Base-by-base conservation (phyloP, 73 alveolate species). In the Durusdinium trenchii region DNA sequence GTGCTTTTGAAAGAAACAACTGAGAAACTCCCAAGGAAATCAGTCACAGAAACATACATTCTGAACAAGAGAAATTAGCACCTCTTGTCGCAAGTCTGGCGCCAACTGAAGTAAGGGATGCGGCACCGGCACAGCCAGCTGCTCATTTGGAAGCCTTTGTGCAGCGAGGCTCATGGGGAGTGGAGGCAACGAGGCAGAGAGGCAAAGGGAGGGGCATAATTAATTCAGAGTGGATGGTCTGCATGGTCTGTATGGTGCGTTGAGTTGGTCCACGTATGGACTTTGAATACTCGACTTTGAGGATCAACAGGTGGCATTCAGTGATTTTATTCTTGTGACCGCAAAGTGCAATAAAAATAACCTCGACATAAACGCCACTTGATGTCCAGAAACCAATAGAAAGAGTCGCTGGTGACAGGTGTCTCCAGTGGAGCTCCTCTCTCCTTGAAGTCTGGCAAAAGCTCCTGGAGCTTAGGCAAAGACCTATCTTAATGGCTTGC, bases 401-500 rank as follows among this genome's bases (percentile, higher is more conserved):
- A 99, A 75, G 99, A 91, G 99, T 99, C 99, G 67, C 99, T 99
- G 45, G 99, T 95, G 36, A 99, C 99, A 38, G 99, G 99, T 42
- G 99, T 99, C 50, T 99, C 99, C 46, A 99, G 67, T 3, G 99
- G 99, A 62, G 99, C 99, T 57, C 99, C 99, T 90, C 93, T 94
- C n/a, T 99, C 99, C 61, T 79, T 35, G 95, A 86, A 78, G 71
- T 94, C 99, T 1, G 99, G 95, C 73, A 94, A 45, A 43, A 94
- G 95, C 86, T 94, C 99, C 95, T 79, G 23, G 75, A 26, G 47
- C n/a, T n/a, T n/a, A n/a, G n/a, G n/a, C n/a, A n/a, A n/a, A n/a
- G n/a, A n/a, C n/a, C n/a, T n/a, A n/a, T n/a, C n/a, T n/a, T n/a
- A n/a, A n/a, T n/a, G n/a, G n/a, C n/a, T n/a, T n/a, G n/a, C n/a